Evolutionary conservation across 148 eudicot genomes (phyloP).

Genomic region (Cornus suecica): DNA sequence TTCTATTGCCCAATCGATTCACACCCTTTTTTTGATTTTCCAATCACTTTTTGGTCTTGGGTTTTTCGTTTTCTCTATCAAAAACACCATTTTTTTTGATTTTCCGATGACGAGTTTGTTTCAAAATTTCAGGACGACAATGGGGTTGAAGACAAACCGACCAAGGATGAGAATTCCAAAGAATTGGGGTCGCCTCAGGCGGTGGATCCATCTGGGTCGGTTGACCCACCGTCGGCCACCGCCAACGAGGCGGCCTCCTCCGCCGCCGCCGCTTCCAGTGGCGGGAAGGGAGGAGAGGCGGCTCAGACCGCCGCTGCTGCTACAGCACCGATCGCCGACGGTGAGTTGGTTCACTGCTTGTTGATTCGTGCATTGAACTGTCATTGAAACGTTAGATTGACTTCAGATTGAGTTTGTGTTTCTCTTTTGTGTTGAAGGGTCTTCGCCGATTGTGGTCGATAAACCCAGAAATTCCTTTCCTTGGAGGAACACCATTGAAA

Average conservation of each 20-base stretch:
- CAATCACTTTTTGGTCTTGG: not conserved
- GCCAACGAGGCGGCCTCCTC: constrained; percentile 27
- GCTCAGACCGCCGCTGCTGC: constrained; percentile 28
- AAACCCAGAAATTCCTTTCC: constrained; percentile 45
- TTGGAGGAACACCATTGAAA: constrained; percentile 31
- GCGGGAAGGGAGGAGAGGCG: constrained; percentile 31
- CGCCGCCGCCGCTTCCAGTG: constrained; percentile 20
- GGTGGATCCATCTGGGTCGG: constrained; percentile 29
- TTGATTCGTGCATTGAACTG: not conserved
- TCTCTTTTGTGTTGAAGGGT: constrained; percentile 28
- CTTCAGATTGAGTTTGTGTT: constrained; percentile 1
- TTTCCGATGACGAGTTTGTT: constrained; percentile 7
- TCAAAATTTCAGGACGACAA: constrained; percentile 41
- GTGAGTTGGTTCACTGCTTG: constrained; percentile 18
- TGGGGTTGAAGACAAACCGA: constrained; percentile 41
- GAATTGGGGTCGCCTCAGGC: constrained; percentile 32
- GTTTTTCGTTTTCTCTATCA: not conserved
- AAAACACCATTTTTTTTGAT: not conserved
- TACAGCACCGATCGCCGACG: constrained; percentile 39
- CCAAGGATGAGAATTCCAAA: constrained; percentile 53
- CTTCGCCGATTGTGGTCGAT: constrained; percentile 29
- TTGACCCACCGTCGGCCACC: constrained; percentile 16
- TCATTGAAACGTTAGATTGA: not conserved
- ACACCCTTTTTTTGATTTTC: not conserved
- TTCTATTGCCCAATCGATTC: constrained; percentile 1